Conservation (phyloP, 306 rosid genomes). For the Oemleria cerasiformis region DNA sequence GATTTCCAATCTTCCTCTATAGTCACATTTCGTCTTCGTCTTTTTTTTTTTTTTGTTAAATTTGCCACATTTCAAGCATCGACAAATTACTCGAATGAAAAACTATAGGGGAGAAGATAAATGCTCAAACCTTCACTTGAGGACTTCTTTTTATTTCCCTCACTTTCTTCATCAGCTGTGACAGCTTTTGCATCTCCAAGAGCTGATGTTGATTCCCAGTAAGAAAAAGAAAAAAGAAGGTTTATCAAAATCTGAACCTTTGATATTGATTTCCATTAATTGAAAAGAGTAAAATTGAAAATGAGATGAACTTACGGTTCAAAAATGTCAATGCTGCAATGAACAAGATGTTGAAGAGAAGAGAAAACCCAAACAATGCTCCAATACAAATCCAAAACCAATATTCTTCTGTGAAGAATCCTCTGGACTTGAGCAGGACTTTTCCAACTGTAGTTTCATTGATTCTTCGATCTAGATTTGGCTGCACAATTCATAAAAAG, state of each 20-base stretch:
- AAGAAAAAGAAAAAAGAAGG: neutral
- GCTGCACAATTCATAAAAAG: conserved; percentile 33
- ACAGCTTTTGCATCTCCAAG: conserved; percentile 44
- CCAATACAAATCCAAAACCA: conserved; percentile 78
- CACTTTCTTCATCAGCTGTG: conserved; percentile 32
- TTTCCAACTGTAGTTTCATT: conserved; percentile 57
- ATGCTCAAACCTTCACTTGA: conserved; percentile 28
- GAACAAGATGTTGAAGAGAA: conserved; percentile 57
- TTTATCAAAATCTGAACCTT: too few relatives aligned
- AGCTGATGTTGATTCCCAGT: conserved; percentile 41
- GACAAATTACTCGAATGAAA: neutral
- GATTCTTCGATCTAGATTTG: conserved; percentile 41
- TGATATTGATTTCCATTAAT: too few relatives aligned
- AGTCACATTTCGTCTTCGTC: too few relatives aligned
- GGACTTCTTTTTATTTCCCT: conserved; percentile 19
- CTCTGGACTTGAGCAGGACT: conserved; percentile 53
- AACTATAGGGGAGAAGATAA: neutral
- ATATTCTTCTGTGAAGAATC: conserved; percentile 50
- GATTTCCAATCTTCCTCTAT: too few relatives aligned
- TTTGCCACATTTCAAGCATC: too few relatives aligned
- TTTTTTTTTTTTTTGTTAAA: too few relatives aligned
- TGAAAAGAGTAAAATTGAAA: conserved; percentile 6
- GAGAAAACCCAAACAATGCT: conserved; percentile 57
- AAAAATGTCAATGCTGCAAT: conserved; percentile 52
- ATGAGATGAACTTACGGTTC: conserved; percentile 51